Base-by-base conservation (phyloP, 176 grass and related monocot species). In the Phoenix dactylifera region DNA sequence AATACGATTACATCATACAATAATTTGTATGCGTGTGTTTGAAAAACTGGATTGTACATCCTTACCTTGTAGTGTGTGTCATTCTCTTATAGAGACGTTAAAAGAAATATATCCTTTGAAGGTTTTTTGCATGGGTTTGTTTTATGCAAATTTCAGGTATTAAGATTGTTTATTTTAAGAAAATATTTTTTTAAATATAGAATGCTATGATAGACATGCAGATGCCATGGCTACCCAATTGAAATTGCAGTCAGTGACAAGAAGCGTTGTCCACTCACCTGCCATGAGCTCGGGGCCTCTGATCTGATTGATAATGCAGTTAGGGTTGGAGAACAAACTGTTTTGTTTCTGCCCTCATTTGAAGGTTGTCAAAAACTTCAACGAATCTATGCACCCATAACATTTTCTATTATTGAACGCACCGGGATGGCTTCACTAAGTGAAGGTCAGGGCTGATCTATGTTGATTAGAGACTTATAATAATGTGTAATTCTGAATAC, bases 231-330 rank as follows among this genome's bases (percentile, higher is more conserved):
- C 50, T 71, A 55, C 59, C 73, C 81, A 39, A 67, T 75, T 69
- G 80, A 85, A 24, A 57, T 57, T 17, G 61, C 51, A 50, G 52
- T 59, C 24, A 70, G 55, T 50, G 25, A 50, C 71, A 83, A 83
- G 49, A 68, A 26, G 25, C 28, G 39, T 17, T 97, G 93, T 60
- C 83, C 76, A 77, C 67, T 80, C 48, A 85, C 81, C 15, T 66
- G 49, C n/a, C 68, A 50, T 58, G 78, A 82, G 56, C 76, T 97
- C 75, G 70, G 65, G 70, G 57, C 68, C 70, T 80, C 84, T 80
- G 93, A 92, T 65, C 39, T 97, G 65, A 85, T 55, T 80, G 87
- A 88, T 73, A 85, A 80, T 85, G 72, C 76, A 60, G 77, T 83
- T 71, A 91, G 72, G 65, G 78, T 97, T 78, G 87, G 87, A 58